These are phyloP conservation scores for Cordyceps cateniannulata DNA, from an alignment of 2,329 filamentous ascomycete species.

Conservation along the genomic window DNA sequence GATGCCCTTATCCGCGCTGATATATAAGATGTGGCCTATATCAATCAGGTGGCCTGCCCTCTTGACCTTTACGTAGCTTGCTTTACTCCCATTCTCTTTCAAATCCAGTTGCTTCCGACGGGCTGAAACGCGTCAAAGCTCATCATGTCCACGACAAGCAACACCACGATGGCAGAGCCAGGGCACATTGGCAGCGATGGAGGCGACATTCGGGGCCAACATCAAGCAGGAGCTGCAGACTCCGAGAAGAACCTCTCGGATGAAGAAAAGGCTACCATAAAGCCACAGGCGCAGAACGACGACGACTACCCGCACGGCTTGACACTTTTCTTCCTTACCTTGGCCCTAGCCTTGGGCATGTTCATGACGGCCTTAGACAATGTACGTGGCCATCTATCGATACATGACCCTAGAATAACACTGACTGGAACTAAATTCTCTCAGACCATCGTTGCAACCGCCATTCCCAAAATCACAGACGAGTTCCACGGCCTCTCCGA, in stretches of 20 bases:
- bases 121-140: neutral
- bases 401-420: neutral
- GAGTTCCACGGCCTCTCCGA: constrained; percentile 32
- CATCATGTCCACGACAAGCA: neutral
- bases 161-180: neutral
- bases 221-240: neutral
- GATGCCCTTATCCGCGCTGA: neutral
- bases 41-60: neutral
- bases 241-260: neutral
- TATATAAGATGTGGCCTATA: neutral
- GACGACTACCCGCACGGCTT: neutral
- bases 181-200: neutral
- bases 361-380: constrained; percentile 2
- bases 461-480: constrained; percentile 36
- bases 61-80: neutral
- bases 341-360: neutral
- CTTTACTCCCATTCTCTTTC: too few species aligned
- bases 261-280: neutral
- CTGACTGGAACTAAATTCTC: neutral
- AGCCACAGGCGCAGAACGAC: neutral
- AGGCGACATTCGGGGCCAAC: neutral
- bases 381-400: neutral
- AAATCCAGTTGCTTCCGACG: neutral
- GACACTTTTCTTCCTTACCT: neutral
- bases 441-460: constrained; percentile 37